Evolutionary conservation across 306 rosid species (phyloP), one percentile per base, ranked within the genome.

Genomic region (Citrullus colocynthis): DNA sequence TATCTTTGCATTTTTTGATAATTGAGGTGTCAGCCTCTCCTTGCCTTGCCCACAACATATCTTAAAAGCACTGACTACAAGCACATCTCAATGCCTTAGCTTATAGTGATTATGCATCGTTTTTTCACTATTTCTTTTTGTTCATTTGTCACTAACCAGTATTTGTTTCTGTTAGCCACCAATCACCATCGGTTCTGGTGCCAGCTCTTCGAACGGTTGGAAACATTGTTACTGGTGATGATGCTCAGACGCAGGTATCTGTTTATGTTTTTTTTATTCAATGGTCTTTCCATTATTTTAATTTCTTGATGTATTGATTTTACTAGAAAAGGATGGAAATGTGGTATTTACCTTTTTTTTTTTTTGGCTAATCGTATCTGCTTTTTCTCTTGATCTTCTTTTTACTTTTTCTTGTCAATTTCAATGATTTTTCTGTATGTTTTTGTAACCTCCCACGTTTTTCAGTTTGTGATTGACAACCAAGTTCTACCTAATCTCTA

Each of bases 141-240:
- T 48, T 5, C n/a, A 13, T 12, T 44, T 71, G 58, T 71, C 48
- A 2, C 76, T 71, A 52, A 71, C n/a, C 75, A 24, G 30, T 39
- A 24, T 45, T 71, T 71, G 37, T 77, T 81, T 78, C 51, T 83
- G 61, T 28, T 78, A 90, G 92, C 20, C 90, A 90, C 88, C 91
- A 84, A 20, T 85, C 90, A 1, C 74, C 89, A 67, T 84, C 86
- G 0, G 89, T 90, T 84, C 85, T 90, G 61, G 82, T 88, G 34
- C 91, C 92, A 37, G 89, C 90, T 62, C 90, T 90, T 78, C 90
- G 90, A 37, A 85, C 90, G 21, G 85, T 82, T 13, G 95, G 95
- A 58, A 90, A 90, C 63, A 85, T 90, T 65, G 90, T 86, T 64
- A 88, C 86, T 0, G 95, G 92, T 32, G 91, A 90, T 75, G 92